These are phyloP conservation scores for Dipodascus albidus DNA, from an alignment of 805 yeast species.

Conservation along the genomic window DNA sequence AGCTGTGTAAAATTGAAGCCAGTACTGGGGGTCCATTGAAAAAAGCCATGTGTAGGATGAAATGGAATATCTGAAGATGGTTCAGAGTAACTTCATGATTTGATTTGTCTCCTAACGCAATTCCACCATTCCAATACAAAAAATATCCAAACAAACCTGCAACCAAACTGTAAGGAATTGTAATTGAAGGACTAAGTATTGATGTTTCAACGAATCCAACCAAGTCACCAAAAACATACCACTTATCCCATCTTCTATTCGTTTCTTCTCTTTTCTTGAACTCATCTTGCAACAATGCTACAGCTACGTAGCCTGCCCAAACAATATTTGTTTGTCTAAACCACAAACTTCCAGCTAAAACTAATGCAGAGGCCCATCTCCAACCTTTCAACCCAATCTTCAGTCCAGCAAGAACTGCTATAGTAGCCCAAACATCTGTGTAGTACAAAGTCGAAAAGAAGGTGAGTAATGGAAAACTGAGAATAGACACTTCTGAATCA, in stretches of 20 bases:
- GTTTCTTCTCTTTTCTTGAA: background rate
- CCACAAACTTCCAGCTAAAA: conserved; percentile 45
- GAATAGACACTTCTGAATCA: conserved; percentile 20
- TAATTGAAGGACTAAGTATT: conserved; percentile 4
- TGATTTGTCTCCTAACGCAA: conserved; percentile 83
- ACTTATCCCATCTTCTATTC: background rate
- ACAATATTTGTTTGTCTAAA: conserved; percentile 88
- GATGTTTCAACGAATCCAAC: conserved; percentile 3
- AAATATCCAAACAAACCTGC: conserved; percentile 45
- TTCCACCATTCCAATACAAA: conserved; percentile 60
- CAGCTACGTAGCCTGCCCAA: conserved; percentile 62
- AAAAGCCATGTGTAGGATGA: conserved; percentile 47
- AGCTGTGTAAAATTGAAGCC: conserved; percentile 24
- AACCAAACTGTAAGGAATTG: conserved; percentile 30
- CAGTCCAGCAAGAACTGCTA: conserved; percentile 46
- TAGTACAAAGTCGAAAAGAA: conserved; percentile 72
- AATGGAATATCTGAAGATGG: conserved; percentile 72
- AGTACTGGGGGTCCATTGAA: conserved; percentile 68
- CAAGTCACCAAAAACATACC: conserved; percentile 16
- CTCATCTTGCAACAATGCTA: conserved; percentile 30
- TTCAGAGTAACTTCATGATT: conserved; percentile 70
- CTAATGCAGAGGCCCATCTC: conserved; percentile 14
- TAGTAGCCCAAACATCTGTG: conserved; percentile 89
- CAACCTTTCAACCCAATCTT: conserved; percentile 25
- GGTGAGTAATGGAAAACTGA: conserved; percentile 57